Percentiles rank a stretch among this genome's conserved stretches.
Evolutionary conservation across 352 stramenopile species (phyloP).

Genomic region (Globisporangium takayamanum): DNA sequence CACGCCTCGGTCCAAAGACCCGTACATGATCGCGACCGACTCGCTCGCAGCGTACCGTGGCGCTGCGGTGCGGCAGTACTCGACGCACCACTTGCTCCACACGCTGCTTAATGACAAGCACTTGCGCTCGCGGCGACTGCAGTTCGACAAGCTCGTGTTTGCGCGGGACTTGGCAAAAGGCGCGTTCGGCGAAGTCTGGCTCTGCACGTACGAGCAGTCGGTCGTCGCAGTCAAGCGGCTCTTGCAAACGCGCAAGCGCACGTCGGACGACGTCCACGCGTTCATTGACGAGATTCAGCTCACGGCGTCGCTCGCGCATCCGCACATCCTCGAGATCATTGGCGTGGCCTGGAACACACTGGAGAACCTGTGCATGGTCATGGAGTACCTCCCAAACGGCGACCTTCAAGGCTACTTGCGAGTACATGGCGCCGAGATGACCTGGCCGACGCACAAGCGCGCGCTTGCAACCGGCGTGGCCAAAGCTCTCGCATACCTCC

Average conservation of each 20-base stretch:
- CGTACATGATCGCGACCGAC: slow-evolving; percentile 13
- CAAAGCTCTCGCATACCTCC: slow-evolving; percentile 37
- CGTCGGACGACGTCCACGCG: slow-evolving; percentile 17
- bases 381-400: slow-evolving; percentile 42
- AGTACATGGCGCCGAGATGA: slow-evolving; percentile 9
- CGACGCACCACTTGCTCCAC: slow-evolving; percentile 10
- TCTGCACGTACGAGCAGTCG: slow-evolving; percentile 28
- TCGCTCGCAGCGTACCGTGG: slow-evolving; percentile 12
- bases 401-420: slow-evolving; percentile 39
- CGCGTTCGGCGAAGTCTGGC: slow-evolving; percentile 54
- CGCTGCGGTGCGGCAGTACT: slow-evolving; percentile 3
- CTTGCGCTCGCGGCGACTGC: slow-evolving; percentile 27
- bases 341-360: slow-evolving; percentile 48
- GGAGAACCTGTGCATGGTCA: slow-evolving; percentile 43
- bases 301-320: slow-evolving; percentile 30
- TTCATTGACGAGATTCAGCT: slow-evolving; percentile 47
- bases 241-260: slow-evolving; percentile 27
- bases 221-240: slow-evolving; percentile 47
- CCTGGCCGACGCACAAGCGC: slow-evolving; percentile 26
- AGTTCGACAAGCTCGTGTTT: slow-evolving; percentile 35
- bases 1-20: slow-evolving; percentile 8
- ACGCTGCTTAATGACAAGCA: slow-evolving; percentile 29
- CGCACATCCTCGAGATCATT: slow-evolving; percentile 41
- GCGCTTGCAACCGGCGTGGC: slow-evolving; percentile 38
- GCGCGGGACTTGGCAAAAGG: slow-evolving; percentile 30